Evolutionary conservation across 305 asterid species (phyloP), one percentile per base, ranked within the genome.

Genomic region (Striga hermonthica): DNA sequence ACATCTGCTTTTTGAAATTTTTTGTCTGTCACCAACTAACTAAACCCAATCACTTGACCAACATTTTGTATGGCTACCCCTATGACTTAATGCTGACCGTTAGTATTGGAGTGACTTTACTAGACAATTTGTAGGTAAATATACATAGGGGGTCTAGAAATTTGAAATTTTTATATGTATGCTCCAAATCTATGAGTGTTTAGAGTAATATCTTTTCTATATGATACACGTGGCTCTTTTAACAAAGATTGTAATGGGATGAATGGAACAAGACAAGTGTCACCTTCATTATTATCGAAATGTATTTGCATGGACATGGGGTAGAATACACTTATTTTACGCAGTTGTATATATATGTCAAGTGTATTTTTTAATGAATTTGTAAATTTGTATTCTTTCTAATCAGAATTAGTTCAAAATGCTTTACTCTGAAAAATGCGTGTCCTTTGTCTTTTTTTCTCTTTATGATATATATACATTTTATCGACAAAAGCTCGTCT

Each of bases 181-280:
- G 37, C 9, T 16, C 8, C 58, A 28, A 53, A 50, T 36, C 60
- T 28, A 9, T 55, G 13, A 22, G 3, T 7, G 40, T 9, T 55
- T 4, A 49, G 60, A 22, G 60, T 55, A 55, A 55, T 55, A 31
- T 22, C 39, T 55, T 55, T 22, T 22, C 40, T 55, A 49, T 22
- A 55, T 31, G 38, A 53, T 53, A 53, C 60, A 5, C 34, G 40
- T 55, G 40, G 37, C 60, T 55, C 40, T 14, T 28, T 55, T 55
- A 12, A 28, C 14, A 0, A 13, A 55, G 60, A 55, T 22, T 55
- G 60, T 55, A 28, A 28, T 9, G 60, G 34, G 37, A 55, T 55
- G 60, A 55, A 9, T 14, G 60, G n/a, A 22, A 31, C 14, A 10
- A 40, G 31, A 10, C 37, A 40, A 14, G 10, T 6, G 16, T 1